These are phyloP conservation scores for Oryza australiensis DNA, from an alignment of 176 grass and related monocot species.

Conservation along the genomic window DNA sequence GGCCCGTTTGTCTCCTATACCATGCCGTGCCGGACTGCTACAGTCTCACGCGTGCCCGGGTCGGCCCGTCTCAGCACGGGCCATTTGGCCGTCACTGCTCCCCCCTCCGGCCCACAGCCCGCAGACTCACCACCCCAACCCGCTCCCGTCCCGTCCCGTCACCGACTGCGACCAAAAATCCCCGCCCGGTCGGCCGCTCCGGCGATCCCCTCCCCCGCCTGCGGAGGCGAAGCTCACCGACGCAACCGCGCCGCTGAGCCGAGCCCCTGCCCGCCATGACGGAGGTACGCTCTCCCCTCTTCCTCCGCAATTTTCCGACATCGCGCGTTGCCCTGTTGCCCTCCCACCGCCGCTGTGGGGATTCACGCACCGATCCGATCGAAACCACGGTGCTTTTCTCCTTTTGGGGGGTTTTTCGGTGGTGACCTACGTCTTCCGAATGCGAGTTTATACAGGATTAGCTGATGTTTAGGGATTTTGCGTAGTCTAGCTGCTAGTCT, in stretches of 20 bases:
- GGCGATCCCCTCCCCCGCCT: constrained; percentile 4
- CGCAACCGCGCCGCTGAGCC: neutral
- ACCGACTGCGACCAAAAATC: neutral
- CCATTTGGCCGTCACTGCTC: too few relatives aligned
- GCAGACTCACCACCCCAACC: too few relatives aligned
- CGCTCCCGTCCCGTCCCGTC: too few relatives aligned
- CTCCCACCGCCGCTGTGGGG: neutral
- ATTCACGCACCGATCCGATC: neutral
- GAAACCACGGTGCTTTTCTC: neutral
- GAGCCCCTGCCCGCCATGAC: constrained; percentile 40
- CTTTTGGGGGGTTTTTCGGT: neutral
- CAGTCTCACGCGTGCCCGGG: too few relatives aligned
- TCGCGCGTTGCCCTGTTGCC: neutral
- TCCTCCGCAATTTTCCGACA: neutral
- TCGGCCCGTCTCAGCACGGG: too few relatives aligned
- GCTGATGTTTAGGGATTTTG: neutral
- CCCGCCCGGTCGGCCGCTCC: constrained; percentile 9
- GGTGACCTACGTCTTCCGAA: neutral
- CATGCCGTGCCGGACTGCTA: too few relatives aligned
- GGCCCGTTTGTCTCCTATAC: too few relatives aligned
- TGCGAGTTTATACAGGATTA: neutral
- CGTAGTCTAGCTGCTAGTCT: neutral
- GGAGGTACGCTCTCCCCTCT: constrained; percentile 31
- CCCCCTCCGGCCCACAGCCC: too few relatives aligned
- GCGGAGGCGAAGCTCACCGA: neutral